Evolutionary conservation across 352 stramenopile species (phyloP).

Genomic region (Globisporangium ultimum): DNA sequence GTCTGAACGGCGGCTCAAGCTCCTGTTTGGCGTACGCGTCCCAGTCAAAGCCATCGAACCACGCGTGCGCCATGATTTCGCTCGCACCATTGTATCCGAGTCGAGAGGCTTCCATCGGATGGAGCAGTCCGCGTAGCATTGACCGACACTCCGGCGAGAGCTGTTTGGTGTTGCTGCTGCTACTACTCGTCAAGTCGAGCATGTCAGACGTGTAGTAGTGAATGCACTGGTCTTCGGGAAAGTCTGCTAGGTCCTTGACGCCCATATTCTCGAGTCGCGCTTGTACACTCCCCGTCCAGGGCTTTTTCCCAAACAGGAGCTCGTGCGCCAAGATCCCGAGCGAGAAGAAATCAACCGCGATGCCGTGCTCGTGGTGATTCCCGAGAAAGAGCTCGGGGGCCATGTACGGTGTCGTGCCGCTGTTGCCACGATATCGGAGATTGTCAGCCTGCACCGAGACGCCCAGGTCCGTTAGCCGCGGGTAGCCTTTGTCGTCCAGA

Average conservation of each 20-base stretch:
- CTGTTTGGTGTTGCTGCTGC: constrained; percentile 4
- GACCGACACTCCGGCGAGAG: constrained; percentile 29
- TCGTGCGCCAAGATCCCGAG: constrained; percentile 58
- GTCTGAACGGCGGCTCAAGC: constrained; percentile 38
- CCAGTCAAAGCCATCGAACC: constrained; percentile 59
- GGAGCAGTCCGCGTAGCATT: constrained; percentile 47
- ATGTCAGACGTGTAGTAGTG: constrained; percentile 57
- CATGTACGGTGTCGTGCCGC: constrained; percentile 69
- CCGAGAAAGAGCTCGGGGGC: constrained; percentile 63
- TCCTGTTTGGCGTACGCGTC: constrained; percentile 30
- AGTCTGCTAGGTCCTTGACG: constrained; percentile 20
- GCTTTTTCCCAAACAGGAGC: constrained; percentile 40
- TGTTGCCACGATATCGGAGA: constrained; percentile 46
- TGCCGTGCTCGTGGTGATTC: constrained; percentile 43
- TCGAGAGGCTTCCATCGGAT: constrained; percentile 41
- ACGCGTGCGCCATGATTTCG: constrained; percentile 55
- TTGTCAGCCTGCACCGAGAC: constrained; percentile 53
- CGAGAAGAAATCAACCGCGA: constrained; percentile 60
- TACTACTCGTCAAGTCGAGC: constrained; percentile 14
- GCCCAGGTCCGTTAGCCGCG: constrained; percentile 68
- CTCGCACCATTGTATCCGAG: constrained; percentile 30
- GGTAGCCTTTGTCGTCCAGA: constrained; percentile 72
- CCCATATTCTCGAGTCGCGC: constrained; percentile 28
- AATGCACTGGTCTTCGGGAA: constrained; percentile 24
- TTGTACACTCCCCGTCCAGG: constrained; percentile 34